Conservation (phyloP, 2,329 filamentous ascomycete genomes). For the Chalaropsis ovoidea region DNA sequence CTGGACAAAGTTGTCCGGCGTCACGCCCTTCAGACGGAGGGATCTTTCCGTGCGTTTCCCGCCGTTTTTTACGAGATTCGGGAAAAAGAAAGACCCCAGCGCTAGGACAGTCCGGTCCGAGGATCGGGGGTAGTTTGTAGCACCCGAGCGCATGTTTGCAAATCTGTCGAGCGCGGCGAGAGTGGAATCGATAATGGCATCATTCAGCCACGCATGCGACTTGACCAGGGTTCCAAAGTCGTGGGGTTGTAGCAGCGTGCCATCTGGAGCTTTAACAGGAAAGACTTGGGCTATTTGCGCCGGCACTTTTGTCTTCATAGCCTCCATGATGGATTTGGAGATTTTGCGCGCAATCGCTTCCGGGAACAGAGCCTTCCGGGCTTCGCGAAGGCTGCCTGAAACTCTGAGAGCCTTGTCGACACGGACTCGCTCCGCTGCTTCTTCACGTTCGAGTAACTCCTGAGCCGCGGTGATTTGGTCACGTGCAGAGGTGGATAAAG, state of each 20-base stretch:
- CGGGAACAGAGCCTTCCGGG: slow-evolving; percentile 8
- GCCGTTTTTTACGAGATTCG: slow-evolving; percentile 41
- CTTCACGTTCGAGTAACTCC: slow-evolving; percentile 2
- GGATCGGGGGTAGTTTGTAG: slow-evolving; percentile 39
- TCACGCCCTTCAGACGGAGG: slow-evolving; percentile 47
- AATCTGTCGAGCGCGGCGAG: slow-evolving; percentile 51
- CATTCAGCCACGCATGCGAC: slow-evolving; percentile 58
- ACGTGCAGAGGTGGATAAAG: slow-evolving; percentile 7
- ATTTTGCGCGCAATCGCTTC: slow-evolving; percentile 3
- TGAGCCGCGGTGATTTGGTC: slow-evolving; percentile 15
- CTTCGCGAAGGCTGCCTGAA: slow-evolving; percentile 11
- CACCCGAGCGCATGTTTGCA: slow-evolving; percentile 48
- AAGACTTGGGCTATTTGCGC: slow-evolving; percentile 6
- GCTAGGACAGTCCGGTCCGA: slow-evolving; percentile 49
- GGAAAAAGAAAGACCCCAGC: slow-evolving; percentile 58
- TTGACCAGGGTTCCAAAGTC: slow-evolving; percentile 56
- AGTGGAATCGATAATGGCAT: slow-evolving; percentile 61
- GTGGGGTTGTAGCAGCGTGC: slow-evolving; percentile 30
- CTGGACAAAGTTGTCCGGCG: slow-evolving; percentile 51
- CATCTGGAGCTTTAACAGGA: slow-evolving; percentile 16
- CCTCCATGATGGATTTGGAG: neutral
- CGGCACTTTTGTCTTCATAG: slow-evolving; percentile 8
- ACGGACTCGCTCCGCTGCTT: neutral
- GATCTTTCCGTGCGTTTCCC: slow-evolving; percentile 43
- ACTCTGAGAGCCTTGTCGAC: slow-evolving; percentile 7